Percentiles rank a stretch among this genome's conserved stretches.
These are phyloP conservation scores for Malbranchea cinnamomea DNA, from an alignment of 2,329 filamentous ascomycete species.

Conservation along the genomic window DNA sequence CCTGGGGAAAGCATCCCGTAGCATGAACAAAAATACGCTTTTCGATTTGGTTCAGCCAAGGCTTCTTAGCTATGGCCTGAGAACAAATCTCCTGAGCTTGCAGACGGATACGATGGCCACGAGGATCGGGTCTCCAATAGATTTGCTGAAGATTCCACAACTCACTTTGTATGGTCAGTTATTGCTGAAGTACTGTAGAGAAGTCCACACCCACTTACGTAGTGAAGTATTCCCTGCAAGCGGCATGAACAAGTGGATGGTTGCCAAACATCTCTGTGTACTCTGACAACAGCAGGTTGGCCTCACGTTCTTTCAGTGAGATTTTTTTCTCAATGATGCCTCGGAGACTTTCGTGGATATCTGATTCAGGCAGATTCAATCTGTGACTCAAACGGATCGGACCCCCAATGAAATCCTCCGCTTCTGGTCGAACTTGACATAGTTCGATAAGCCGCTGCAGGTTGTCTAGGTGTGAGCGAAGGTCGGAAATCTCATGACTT, in stretches of 20 bases:
- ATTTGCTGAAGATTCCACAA: slow-evolving; percentile 8
- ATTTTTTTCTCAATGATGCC: slow-evolving; percentile 10
- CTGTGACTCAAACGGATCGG: slow-evolving; percentile 9
- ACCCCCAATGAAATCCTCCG: slow-evolving; percentile 14
- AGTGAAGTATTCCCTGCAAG: slow-evolving; percentile 16
- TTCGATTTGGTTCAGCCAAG: slow-evolving; percentile 12
- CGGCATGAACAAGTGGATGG: slow-evolving; percentile 13
- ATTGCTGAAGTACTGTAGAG: too few relatives aligned
- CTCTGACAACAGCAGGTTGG: slow-evolving; percentile 12
- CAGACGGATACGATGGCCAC: slow-evolving; percentile 9
- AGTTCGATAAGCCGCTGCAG: slow-evolving; percentile 5
- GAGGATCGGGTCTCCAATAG: slow-evolving; percentile 13
- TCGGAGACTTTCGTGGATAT: neutral
- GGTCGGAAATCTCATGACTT: too few relatives aligned
- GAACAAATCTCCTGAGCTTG: slow-evolving; percentile 12
- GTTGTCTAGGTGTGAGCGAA: slow-evolving; percentile 3
- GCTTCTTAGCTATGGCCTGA: slow-evolving; percentile 12
- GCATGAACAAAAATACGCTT: slow-evolving; percentile 10
- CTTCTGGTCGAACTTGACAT: slow-evolving; percentile 6
- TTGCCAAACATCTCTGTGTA: slow-evolving; percentile 13
- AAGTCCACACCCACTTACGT: too few relatives aligned
- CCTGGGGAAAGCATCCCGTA: slow-evolving; percentile 10
- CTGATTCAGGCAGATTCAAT: slow-evolving; percentile 3
- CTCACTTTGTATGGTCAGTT: slow-evolving; percentile 2
- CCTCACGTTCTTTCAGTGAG: slow-evolving; percentile 11